Base-by-base conservation (phyloP, 257 asterid genomes). In the Parsonsia alboflavescens region DNA sequence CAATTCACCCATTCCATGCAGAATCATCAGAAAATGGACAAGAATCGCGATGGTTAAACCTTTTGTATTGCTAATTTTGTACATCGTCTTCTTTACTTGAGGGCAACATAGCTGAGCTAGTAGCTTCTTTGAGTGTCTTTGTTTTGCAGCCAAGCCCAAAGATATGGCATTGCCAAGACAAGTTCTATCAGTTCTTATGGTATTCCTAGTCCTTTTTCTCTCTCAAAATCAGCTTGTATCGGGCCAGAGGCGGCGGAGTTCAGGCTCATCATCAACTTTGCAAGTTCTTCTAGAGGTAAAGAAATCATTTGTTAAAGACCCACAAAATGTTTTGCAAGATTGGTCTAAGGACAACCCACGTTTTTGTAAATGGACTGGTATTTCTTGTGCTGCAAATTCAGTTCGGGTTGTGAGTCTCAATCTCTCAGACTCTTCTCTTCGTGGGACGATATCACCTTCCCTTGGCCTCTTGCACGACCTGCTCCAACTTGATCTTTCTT, bases 401-500 rank as follows among this genome's bases (percentile, higher is more conserved):
- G 13, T 30, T 48, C 71, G 56, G 36, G 76, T 88, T 49, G 79
- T 86, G 75, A 75, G 78, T 0, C 77, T 91, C 5, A 82, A 87
- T 64, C 92, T 93, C 50, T 82, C 98, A 0, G 78, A 58, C 41
- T 86, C 78, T 57, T 87, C 93, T 10, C 82, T 93, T 0, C 24
- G 68, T 11, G 98, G 98, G 70, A 57, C 96, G 5, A 73, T 93
- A 22, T 85, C 98, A 61, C 91, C 97, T 12, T 79, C 96, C 1
- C 73, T 93, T n/a, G 85, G 80, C 76, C 86, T 75, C 16, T 72
- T 93, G 53, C 81, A 77, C 39, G 65, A 89, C 92, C 96, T 93
- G 83, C 93, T 89, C 93, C 94, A 80, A 85, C 96, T 91, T 57
- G 86, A 89, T 75, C 93, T 93, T 61, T 91, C 97, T 68, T 76